Evolutionary conservation across 352 stramenopile species (phyloP).

Genomic region (Phytophthora tentaculata): DNA sequence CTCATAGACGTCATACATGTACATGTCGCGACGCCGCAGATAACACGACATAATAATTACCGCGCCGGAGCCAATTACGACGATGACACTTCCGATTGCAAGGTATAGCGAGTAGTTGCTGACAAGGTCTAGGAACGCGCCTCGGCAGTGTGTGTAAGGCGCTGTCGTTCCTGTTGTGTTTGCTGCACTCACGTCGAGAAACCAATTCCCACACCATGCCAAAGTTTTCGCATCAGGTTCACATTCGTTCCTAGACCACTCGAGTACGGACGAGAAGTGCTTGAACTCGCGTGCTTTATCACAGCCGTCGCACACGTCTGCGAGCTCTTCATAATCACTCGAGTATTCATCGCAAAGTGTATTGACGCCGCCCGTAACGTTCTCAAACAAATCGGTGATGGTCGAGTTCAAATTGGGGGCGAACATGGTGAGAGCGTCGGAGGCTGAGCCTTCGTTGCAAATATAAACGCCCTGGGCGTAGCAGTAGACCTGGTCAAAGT

Average conservation of each 20-base stretch:
- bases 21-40: slow-evolving; percentile 45
- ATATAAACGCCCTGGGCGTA: slow-evolving; percentile 75
- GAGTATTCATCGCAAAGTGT: slow-evolving; percentile 58
- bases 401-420: slow-evolving; percentile 41
- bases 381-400: slow-evolving; percentile 38
- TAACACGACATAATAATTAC: slow-evolving; percentile 58
- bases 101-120: slow-evolving; percentile 45
- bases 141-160: slow-evolving; percentile 57
- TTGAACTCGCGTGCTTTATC: slow-evolving; percentile 56
- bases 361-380: slow-evolving; percentile 59
- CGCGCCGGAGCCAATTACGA: slow-evolving; percentile 45
- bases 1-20: slow-evolving; percentile 37
- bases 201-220: slow-evolving; percentile 69
- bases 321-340: slow-evolving; percentile 41
- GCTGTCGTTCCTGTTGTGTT: slow-evolving; percentile 36
- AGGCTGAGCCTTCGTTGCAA: slow-evolving; percentile 59
- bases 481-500: slow-evolving; percentile 77
- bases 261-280: slow-evolving; percentile 71
- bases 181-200: slow-evolving; percentile 39
- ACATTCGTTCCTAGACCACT: slow-evolving; percentile 83
- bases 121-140: slow-evolving; percentile 52
- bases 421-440: slow-evolving; percentile 58
- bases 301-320: slow-evolving; percentile 61
- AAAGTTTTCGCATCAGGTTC: slow-evolving; percentile 42
- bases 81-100: slow-evolving; percentile 45